These are phyloP conservation scores for Xenoacremonium recifei DNA, from an alignment of 2,329 filamentous ascomycete genomes.

Conservation along the genomic window DNA sequence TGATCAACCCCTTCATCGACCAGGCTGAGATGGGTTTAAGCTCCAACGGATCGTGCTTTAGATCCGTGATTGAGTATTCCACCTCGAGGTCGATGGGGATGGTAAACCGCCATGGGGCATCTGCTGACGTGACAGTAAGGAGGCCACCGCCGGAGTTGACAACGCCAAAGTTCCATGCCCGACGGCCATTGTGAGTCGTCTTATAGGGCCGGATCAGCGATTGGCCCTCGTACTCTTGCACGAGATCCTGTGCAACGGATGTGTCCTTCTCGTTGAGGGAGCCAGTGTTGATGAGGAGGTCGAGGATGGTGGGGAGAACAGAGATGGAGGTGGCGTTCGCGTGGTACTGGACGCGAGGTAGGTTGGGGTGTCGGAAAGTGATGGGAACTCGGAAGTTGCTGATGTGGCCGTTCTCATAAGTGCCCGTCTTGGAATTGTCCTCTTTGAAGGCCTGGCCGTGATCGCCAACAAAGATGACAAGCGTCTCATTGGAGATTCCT, in stretches of 20 bases:
- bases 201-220: constrained; percentile 31
- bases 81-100: constrained; percentile 30
- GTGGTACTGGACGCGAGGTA: constrained; percentile 30
- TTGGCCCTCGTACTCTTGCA: constrained; percentile 34
- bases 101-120: constrained; percentile 31
- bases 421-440: constrained; percentile 28
- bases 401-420: constrained; percentile 31
- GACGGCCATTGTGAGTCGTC: constrained; percentile 22
- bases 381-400: constrained; percentile 33
- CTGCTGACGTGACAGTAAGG: constrained; percentile 29
- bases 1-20: constrained; percentile 20
- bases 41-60: constrained; percentile 29
- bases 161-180: constrained; percentile 33
- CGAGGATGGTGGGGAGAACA: constrained; percentile 34
- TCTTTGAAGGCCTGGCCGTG: constrained; percentile 35
- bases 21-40: constrained; percentile 24
- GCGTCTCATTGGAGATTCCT: constrained; percentile 33
- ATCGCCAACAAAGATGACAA: constrained; percentile 33
- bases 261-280: constrained; percentile 28
- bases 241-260: constrained; percentile 25
- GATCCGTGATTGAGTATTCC: constrained; percentile 32
- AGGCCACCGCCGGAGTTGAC: constrained; percentile 34
- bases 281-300: constrained; percentile 31
- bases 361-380: constrained; percentile 30
- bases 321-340: constrained; percentile 32